Evolutionary conservation across 139 green algal genomes (phyloP), one percentile per base, ranked within the genome.

Genomic region (Tetradesmus lagerheimii): DNA sequence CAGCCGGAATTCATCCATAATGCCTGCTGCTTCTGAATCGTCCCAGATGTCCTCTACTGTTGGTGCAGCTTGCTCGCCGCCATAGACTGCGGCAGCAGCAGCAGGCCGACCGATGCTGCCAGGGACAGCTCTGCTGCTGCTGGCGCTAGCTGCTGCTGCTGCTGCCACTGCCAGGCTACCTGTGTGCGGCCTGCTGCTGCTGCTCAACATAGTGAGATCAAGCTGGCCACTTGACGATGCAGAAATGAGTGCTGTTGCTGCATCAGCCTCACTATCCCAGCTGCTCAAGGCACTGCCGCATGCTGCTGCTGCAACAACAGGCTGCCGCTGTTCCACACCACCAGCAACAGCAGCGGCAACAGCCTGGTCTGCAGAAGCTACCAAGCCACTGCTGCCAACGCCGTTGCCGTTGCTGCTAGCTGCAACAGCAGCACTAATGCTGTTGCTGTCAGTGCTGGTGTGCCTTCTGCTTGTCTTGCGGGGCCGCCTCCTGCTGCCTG

Each of bases 1-100:
- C 27, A 78, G 74, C 35, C 91, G 93, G 91, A 99, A 99, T 23
- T 89, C 93, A 4, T 94, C 90, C 31, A 98, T 78, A 16, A 99
- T 96, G 43, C 90, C 91, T 87, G 85, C 25, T 45, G 87, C 77
- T 35, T 87, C 67, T 93, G 79, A 3, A 80, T 86, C 67, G 0
- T 6, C 41, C n/a, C 53, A 29, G 27, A 90, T 78, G 38, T 90
- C 87, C 2, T 43, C 27, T 37, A 90, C 1, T 9, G 77, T 86
- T 4, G 86, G 86, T 0, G 86, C 8, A 3, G 50, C 34, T 34
- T 76, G 76, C 18, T 34, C 34, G 23, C 9, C 35, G 29, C 37
- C 53, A 75, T 79, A 78, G 15, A 87, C 76, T 1, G n/a, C 79
- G 29, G 80, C 14, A 31, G 45, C 80, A 78, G 53, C 50, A 78